Evolutionary conservation across 441 rosid species (phyloP).

Genomic region (Gossypium gossypioides): DNA sequence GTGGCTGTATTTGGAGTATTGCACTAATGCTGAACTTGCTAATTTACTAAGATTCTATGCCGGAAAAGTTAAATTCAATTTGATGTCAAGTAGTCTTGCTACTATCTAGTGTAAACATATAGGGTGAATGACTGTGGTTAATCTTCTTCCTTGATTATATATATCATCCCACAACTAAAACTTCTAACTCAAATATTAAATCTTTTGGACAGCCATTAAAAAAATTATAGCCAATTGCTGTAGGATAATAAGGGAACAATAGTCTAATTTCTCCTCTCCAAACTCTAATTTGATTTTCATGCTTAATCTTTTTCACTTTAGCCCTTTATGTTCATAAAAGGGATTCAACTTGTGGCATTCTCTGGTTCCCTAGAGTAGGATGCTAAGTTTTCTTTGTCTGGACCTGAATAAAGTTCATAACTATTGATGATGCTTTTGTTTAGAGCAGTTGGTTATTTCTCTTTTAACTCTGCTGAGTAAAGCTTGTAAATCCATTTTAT

Average conservation of each 20-base stretch:
- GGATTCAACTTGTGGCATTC: background rate
- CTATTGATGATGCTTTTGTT: background rate
- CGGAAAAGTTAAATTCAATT: background rate
- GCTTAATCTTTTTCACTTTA: background rate
- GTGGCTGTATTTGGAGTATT: background rate
- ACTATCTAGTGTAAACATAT: background rate
- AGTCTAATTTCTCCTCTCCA: background rate
- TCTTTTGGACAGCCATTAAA: too few relatives aligned
- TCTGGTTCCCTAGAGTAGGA: background rate
- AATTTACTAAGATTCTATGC: background rate
- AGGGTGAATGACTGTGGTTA: background rate
- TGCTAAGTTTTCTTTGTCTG: background rate
- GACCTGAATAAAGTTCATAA: background rate
- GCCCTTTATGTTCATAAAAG: background rate
- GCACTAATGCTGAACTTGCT: background rate
- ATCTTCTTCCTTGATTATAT: background rate
- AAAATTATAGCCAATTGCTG: background rate
- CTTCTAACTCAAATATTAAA: background rate
- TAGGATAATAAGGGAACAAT: background rate
- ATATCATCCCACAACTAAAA: background rate
- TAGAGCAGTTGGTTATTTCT: background rate
- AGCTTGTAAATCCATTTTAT: constrained; percentile 11
- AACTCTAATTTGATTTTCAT: background rate
- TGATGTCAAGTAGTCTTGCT: background rate
- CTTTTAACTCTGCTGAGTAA: background rate